Percentiles rank a stretch among this genome's conserved stretches.
Conservation (phyloP, 352 stramenopile genomes). For the Phytophthora pisi region DNA sequence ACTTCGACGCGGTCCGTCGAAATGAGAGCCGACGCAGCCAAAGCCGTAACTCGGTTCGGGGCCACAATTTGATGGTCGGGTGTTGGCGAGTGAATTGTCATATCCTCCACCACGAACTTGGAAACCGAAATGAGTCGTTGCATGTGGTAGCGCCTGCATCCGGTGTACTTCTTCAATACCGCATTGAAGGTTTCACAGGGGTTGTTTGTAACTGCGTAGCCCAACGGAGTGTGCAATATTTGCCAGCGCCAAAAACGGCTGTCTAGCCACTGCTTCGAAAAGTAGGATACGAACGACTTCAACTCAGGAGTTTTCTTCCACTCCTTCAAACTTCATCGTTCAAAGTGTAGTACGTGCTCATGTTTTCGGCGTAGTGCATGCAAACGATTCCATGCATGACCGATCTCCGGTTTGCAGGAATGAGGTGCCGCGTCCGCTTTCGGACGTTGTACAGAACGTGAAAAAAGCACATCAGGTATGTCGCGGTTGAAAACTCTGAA, state of each 20-base stretch:
- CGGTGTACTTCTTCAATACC: constrained; percentile 1
- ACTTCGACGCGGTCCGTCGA: neutral
- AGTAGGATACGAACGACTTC: constrained; percentile 2
- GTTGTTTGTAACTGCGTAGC: constrained; percentile 5
- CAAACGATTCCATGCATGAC: neutral
- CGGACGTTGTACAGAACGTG: constrained; percentile 9
- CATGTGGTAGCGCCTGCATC: constrained; percentile 5
- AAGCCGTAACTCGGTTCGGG: neutral
- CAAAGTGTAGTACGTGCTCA: neutral
- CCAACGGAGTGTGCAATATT: neutral
- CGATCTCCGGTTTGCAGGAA: neutral
- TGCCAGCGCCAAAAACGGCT: constrained; percentile 3
- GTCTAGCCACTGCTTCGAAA: neutral
- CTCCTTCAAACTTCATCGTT: neutral
- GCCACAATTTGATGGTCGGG: neutral
- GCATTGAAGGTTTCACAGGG: constrained; percentile 6
- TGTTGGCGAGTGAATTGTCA: neutral
- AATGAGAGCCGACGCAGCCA: neutral
- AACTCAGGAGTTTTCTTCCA: neutral
- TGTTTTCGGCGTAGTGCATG: neutral
- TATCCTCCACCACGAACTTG: neutral
- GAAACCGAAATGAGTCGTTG: neutral
- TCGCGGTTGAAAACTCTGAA: neutral
- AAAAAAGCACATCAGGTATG: constrained; percentile 4
- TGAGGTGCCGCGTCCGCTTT: neutral